Evolutionary conservation across 148 eudicot species (phyloP).

Genomic region (Cornus suecica): DNA sequence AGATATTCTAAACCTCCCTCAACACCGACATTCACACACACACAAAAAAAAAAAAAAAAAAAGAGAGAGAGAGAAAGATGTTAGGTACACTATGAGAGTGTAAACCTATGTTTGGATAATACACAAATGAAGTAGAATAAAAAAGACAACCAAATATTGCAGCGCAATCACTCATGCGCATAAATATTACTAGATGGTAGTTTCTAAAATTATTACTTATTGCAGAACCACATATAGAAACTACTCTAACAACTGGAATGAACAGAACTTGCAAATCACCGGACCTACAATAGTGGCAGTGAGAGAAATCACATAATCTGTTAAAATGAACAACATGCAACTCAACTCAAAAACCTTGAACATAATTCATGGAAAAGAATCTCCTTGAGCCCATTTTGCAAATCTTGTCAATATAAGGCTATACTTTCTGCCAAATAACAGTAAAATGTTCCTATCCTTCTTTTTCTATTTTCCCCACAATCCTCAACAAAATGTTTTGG

Average conservation of each 20-base stretch:
- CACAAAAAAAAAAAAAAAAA: too few relatives aligned
- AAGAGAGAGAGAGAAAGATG: too few relatives aligned
- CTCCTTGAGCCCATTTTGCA: background rate
- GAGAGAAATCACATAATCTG: too few relatives aligned
- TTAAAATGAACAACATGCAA: background rate
- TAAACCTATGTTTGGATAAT: background rate
- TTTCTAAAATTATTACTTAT: background rate
- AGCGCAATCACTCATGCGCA: background rate
- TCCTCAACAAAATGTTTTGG: background rate
- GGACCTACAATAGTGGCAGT: too few relatives aligned
- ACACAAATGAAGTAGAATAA: background rate
- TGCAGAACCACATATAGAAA: background rate
- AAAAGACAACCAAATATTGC: background rate
- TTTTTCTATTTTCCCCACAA: too few relatives aligned
- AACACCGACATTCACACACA: too few relatives aligned
- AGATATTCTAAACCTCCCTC: background rate
- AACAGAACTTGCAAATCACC: too few relatives aligned
- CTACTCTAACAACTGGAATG: background rate
- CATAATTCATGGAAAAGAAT: background rate
- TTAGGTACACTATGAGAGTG: background rate
- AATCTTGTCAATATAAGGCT: background rate
- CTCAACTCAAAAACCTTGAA: background rate
- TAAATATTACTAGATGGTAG: background rate
- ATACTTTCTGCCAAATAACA: background rate
- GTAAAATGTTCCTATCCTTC: background rate